phyloP scores from a whole-genome alignment of 441 rosid genomes.

The Gossypium gossypioides region DNA sequence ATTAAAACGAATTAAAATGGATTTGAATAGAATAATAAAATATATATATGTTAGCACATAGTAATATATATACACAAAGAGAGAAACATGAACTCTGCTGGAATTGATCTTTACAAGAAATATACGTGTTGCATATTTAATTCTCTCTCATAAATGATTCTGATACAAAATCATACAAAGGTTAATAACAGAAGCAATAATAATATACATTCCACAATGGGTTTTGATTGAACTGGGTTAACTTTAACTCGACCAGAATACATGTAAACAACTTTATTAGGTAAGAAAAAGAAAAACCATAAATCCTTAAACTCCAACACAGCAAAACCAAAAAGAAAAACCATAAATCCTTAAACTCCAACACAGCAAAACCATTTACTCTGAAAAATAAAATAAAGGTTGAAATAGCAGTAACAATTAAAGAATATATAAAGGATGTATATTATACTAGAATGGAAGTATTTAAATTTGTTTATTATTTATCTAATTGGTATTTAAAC shows the following conservation, averaged over 20 bases:
- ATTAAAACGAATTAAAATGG: too few species aligned
- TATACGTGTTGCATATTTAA: too few species aligned
- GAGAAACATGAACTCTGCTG: not conserved
- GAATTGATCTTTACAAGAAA: not conserved
- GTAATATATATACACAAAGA: too few species aligned
- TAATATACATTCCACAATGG: not conserved
- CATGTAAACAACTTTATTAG: not conserved
- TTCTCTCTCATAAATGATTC: too few species aligned
- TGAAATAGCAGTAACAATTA: not conserved
- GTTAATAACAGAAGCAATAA: not conserved
- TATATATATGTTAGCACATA: too few species aligned
- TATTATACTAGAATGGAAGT: too few species aligned
- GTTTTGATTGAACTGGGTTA: not conserved
- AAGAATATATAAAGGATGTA: not conserved
- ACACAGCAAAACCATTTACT: slow-evolving; percentile 8
- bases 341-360: not conserved
- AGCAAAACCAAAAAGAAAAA: slow-evolving; percentile 11
- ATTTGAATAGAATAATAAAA: too few species aligned
- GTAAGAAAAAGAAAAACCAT: not conserved
- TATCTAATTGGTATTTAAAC: too few species aligned
- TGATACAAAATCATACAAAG: not conserved
- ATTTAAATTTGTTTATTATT: too few species aligned
- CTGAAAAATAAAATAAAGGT: not conserved
- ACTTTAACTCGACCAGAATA: not conserved
- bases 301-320: not conserved